phyloP scores from a whole-genome alignment of 2,329 filamentous ascomycete species.

The Grosmannia serpens region DNA sequence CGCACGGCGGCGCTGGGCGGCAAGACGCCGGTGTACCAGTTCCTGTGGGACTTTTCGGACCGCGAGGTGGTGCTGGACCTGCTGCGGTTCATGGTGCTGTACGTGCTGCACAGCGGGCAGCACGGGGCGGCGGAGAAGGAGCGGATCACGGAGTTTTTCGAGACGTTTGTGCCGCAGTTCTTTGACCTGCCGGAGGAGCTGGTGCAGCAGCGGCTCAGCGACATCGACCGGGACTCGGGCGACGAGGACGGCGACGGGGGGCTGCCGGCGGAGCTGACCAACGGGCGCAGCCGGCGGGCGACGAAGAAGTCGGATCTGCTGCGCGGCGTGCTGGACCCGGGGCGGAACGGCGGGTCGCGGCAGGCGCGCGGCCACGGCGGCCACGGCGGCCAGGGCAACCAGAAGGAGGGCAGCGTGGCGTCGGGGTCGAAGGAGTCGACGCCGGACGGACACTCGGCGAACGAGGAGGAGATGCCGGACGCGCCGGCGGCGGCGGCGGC shows the following conservation, averaged over 20 bases:
- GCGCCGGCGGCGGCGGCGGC: conserved; percentile 30
- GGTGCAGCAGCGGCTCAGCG: conserved; percentile 54
- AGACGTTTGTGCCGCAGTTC: conserved; percentile 64
- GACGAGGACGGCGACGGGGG: conserved; percentile 71
- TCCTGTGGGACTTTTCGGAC: conserved; percentile 63
- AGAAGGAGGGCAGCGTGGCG: conserved; percentile 70
- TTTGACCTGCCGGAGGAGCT: conserved; percentile 64
- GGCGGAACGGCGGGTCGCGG: conserved; percentile 53
- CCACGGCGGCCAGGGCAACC: no score
- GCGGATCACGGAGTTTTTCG: conserved; percentile 63
- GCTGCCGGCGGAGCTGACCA: conserved; percentile 58
- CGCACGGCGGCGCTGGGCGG: conserved; percentile 48
- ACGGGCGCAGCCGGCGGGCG: conserved; percentile 44
- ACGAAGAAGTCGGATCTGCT: conserved; percentile 72
- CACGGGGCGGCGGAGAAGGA: conserved; percentile 63
- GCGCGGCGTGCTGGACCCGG: conserved; percentile 72
- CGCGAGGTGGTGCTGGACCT: conserved; percentile 54
- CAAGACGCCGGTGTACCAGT: conserved; percentile 57
- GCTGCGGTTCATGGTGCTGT: conserved; percentile 51
- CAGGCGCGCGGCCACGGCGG: no score
- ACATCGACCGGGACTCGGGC: conserved; percentile 57
- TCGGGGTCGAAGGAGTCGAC: conserved; percentile 80
- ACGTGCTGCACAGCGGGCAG: conserved; percentile 55
- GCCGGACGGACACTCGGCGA: conserved; percentile 67
- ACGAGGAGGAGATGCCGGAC: conserved; percentile 64